A percentile compares a stretch with the other conserved stretches of the same genome.
Evolutionary conservation across 2,329 filamentous ascomycete genomes (phyloP).

Genomic region (Penicillium sp.): DNA sequence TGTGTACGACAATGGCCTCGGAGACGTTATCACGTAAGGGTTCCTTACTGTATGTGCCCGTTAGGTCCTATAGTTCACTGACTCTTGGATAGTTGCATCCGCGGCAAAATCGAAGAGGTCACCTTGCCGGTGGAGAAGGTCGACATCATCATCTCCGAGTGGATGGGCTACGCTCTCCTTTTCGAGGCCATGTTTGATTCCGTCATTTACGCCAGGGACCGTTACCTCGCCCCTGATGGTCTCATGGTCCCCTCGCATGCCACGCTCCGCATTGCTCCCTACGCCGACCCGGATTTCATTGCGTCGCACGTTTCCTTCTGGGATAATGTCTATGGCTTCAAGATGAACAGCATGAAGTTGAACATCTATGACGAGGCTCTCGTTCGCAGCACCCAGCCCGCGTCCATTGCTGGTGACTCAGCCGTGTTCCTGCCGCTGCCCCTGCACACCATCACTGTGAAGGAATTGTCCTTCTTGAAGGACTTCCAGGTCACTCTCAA

Average conservation of each 20-base stretch:
- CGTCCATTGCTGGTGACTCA: slow-evolving; percentile 50
- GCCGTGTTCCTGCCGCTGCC: slow-evolving; percentile 69
- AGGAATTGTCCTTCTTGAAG: slow-evolving; percentile 71
- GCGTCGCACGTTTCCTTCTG: slow-evolving; percentile 77
- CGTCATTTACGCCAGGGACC: slow-evolving; percentile 80
- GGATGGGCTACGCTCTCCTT: slow-evolving; percentile 93
- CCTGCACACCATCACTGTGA: slow-evolving; percentile 64
- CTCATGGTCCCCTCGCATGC: slow-evolving; percentile 83
- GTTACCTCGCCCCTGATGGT: slow-evolving; percentile 72
- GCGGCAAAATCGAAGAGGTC: slow-evolving; percentile 85
- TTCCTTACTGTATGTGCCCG: not conserved
- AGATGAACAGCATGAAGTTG: slow-evolving; percentile 85
- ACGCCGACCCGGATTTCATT: slow-evolving; percentile 71
- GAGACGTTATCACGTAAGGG: slow-evolving; percentile 60
- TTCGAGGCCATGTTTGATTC: slow-evolving; percentile 97
- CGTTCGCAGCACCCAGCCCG: slow-evolving; percentile 62
- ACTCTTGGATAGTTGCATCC: slow-evolving; percentile 53
- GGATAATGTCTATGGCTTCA: slow-evolving; percentile 89
- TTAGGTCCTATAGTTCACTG: slow-evolving; percentile 1
- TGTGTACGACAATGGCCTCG: slow-evolving; percentile 72
- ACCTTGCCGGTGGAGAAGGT: slow-evolving; percentile 70
- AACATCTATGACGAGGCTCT: slow-evolving; percentile 78
- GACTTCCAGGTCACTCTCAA: slow-evolving; percentile 60
- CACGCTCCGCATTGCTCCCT: slow-evolving; percentile 74
- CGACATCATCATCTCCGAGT: slow-evolving; percentile 93